Evolutionary conservation across 192 early-diverging fungal genomes (phyloP), one percentile per base, ranked within the genome.

Genomic region (Coemansia pectinata): DNA sequence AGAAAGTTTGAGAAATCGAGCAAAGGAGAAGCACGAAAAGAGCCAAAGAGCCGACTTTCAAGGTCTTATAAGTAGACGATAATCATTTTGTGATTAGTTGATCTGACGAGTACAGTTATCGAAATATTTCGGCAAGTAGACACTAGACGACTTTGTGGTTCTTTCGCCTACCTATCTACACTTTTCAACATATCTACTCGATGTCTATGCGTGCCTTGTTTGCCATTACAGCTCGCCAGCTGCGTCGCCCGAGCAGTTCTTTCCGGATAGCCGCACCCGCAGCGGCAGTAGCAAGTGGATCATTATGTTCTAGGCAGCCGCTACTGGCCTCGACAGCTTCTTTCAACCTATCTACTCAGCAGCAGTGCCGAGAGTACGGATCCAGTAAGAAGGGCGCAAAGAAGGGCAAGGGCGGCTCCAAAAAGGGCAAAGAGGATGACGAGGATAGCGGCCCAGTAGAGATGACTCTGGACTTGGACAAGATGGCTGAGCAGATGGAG

Each of bases 401-500:
- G 71, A 73, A 70, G 66, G 42, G 47, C 55, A 58, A 45, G 58
- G 62, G 69, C 57, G 72, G 79, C 41, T 71, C 63, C 65, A 60
- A 73, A 48, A 50, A 62, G 44, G 78, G 19, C 17, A 64, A 59
- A 15, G 57, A 74, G 14, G 77, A 77, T 12, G 69, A 62, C 21
- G 71, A 48, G 5, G 66, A 75, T 9, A 62, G 62, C 47, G 73
- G 72, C 6, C 63, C 67, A n/a, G 71, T 76, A 23, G 74, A 71
- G 19, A 73, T 77, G 44, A 76, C 70, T 17, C 90, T 91, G 53
- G 87, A 94, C 69, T 72, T 86, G 25, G 68, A 86, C n/a, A 81
- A 83, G 69, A 71, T 88, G 59, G 78, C 78, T 25, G 79, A 87
- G 63, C 85, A 87, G 60, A 87, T 90, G 84, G 75, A 81, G n/a